Evolutionary conservation across 768 basidiomycete species (phyloP), one percentile per base, ranked within the genome.

Genomic region (Serendipita sp.): DNA sequence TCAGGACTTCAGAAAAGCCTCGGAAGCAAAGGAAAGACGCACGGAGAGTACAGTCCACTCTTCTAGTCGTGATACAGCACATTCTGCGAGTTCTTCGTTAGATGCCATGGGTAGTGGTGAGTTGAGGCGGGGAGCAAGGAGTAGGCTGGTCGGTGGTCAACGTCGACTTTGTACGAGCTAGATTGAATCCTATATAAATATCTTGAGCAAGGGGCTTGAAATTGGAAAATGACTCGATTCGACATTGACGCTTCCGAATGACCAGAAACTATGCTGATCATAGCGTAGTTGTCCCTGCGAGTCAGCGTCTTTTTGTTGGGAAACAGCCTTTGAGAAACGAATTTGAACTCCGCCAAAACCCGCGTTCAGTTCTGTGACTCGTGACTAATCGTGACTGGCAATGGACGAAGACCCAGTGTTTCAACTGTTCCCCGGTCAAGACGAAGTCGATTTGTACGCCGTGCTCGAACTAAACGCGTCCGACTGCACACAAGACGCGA

Each of bases 381-480:
- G 34, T 5, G 34, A 38, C 34, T 14, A 9, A 9, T 28, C 7
- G n/a, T 22, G 34, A 11, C 17, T 31, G 9, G 14, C 38, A 60
- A 88, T 88, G 86, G 82, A 87, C 74, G 75, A 81, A 68, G 86
- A 90, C 74, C 86, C 87, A 28, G 79, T 86, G 65, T 71, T 74
- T 58, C 82, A 84, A 65, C 86, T 92, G 75, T 93, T 92, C 71
- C 84, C 86, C 0, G 87, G 78, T 48, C 72, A 85, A 66, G 85
- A 85, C 30, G 69, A 74, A 50, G 83, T 88, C 14, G 82, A 91
- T 72, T 81, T 96, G 7, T 96, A 96, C 70, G 77, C 76, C 0
- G 81, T 91, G 3, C 82, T 96, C 20, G 74, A 73, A 42, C 72
- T 94, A 42, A 68, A 74, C 1, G 73, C 74, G 0, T 74, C 77